These are phyloP conservation scores for Postia placenta DNA, from an alignment of 768 basidiomycete genomes.

Conservation along the genomic window DNA sequence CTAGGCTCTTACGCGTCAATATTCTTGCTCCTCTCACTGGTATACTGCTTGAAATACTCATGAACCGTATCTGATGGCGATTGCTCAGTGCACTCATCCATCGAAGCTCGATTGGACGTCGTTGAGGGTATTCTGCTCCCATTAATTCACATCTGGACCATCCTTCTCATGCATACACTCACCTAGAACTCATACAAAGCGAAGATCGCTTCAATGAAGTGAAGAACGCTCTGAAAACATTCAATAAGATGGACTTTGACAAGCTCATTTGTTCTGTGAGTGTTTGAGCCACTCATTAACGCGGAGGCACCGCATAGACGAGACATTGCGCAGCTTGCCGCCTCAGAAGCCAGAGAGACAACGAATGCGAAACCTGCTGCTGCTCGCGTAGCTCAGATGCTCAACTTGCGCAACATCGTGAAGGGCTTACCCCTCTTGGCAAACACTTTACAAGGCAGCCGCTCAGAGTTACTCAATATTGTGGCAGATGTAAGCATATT, in stretches of 20 bases:
- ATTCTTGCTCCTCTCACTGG: slow-evolving; percentile 80
- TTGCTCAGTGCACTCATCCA: slow-evolving; percentile 47
- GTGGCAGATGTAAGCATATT: slow-evolving; percentile 45
- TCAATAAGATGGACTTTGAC: slow-evolving; percentile 85
- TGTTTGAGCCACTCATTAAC: neutral
- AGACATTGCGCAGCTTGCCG: slow-evolving; percentile 47
- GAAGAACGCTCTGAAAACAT: slow-evolving; percentile 57
- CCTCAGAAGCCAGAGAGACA: slow-evolving; percentile 50
- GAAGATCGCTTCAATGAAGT: slow-evolving; percentile 71
- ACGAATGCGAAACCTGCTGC: slow-evolving; percentile 59
- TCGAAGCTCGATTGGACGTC: slow-evolving; percentile 80
- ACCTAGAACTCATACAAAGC: slow-evolving; percentile 63
- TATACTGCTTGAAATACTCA: slow-evolving; percentile 17
- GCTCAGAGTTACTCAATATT: slow-evolving; percentile 54
- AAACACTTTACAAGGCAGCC: slow-evolving; percentile 52
- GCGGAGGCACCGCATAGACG: neutral
- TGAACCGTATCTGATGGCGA: neutral
- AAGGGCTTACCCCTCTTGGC: slow-evolving; percentile 58
- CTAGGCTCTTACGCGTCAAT: slow-evolving; percentile 71
- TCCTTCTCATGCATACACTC: slow-evolving; percentile 8
- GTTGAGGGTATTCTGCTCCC: slow-evolving; percentile 56
- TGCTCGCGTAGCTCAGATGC: slow-evolving; percentile 68
- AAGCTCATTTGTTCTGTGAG: slow-evolving; percentile 70
- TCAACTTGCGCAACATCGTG: slow-evolving; percentile 70
- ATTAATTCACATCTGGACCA: neutral